phyloP scores from a whole-genome alignment of 768 basidiomycete genomes.

The Boletus rex-veris region DNA sequence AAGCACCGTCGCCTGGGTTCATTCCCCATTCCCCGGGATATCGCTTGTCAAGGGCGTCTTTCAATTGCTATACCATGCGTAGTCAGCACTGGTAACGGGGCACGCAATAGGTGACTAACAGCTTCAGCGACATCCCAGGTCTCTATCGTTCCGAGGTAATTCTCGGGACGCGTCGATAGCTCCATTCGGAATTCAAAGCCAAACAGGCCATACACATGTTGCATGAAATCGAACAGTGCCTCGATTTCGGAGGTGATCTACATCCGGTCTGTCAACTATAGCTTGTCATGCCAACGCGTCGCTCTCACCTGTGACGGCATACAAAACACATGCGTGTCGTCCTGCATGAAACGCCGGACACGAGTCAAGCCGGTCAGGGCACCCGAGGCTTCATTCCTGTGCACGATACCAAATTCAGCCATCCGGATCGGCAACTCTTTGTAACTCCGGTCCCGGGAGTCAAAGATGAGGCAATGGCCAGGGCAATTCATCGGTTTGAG shows the following conservation, averaged over 20 bases:
- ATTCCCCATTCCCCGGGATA: constrained; percentile 89
- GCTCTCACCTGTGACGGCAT: constrained; percentile 78
- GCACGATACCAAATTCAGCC: constrained; percentile 98
- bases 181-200: constrained; percentile 94
- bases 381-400: constrained; percentile 94
- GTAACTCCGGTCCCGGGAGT: constrained; percentile 89
- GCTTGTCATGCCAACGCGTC: not conserved
- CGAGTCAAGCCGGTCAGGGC: constrained; percentile 90
- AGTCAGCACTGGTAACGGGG: not conserved
- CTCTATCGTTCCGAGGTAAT: constrained; percentile 83
- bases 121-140: constrained; percentile 89
- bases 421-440: constrained; percentile 94
- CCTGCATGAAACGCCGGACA: constrained; percentile 93
- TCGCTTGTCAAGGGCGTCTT: constrained; percentile 74
- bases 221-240: constrained; percentile 90
- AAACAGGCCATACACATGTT: constrained; percentile 89
- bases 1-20: constrained; percentile 96
- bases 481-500: constrained; percentile 99
- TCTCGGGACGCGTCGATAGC: constrained; percentile 94
- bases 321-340: constrained; percentile 98
- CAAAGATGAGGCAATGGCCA: constrained; percentile 94
- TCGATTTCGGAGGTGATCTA: constrained; percentile 87
- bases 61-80: constrained; percentile 62
- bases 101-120: constrained; percentile 38
- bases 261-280: not conserved